Base-by-base conservation (phyloP, 1,284 basidiomycete species). In the Naganishia cerealis region DNA sequence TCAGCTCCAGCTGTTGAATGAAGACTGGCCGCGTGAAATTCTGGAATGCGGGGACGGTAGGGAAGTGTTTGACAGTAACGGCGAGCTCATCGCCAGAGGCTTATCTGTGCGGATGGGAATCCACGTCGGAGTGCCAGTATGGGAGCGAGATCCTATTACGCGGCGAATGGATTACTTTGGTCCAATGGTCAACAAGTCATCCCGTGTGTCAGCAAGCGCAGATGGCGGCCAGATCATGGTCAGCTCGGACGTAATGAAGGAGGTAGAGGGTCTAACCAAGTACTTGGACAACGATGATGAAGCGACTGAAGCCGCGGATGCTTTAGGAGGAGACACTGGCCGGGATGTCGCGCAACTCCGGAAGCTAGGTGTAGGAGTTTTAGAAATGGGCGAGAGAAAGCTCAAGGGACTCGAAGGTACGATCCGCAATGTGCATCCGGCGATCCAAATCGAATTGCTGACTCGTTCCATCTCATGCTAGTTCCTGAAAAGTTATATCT, bases 161-260 rank as follows among this genome's bases (percentile, higher is more conserved):
- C 84, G 88, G 71, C 89, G 96, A 33, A 99, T 99, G 96, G 95
- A 99, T 81, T 96, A 96, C 81, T 92, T 94, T 75, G 93, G 93
- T 0, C 88, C 91, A 1, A 91, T 94, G 86, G 91, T 94, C 72
- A 96, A 96, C 79, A 89, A 94, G 52, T 86, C 95, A 0, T 88
- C 95, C 1, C 86, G 96, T 66, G 91, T 99, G 76, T 87, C 85
- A 71, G 88, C 89, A 43, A 87, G 84, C 67, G 94, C 96, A 1
- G 87, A 88, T 36, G 96, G 96, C 15, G 96, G 96, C 0, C 92
- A 99, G 81, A 93, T 99, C 76, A 89, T 93, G 87, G 90, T 91
- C 75, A 93, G 91, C 74, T 87, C 88, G 18, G 94, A 98, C 72
- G 89, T 97, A 72, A 84, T 94, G 68, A 87, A 88, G 67, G 92